A percentile compares a stretch with the other conserved stretches of the same genome.
Conservation (phyloP, 345 rosid genomes). For the Eucalyptus decipiens region DNA sequence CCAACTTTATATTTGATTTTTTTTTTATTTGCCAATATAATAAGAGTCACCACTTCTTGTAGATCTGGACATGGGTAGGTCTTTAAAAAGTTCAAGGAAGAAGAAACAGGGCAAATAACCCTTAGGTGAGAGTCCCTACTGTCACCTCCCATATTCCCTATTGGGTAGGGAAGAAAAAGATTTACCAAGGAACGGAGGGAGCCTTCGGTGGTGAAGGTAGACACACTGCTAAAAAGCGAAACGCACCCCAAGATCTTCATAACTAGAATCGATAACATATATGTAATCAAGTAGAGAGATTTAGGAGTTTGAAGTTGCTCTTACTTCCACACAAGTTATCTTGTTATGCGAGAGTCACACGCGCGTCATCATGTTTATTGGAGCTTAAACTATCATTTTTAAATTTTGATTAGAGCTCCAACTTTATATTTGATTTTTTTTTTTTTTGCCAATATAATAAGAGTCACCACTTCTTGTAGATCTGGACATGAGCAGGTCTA, state of each 20-base stretch:
- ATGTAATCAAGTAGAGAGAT: no score
- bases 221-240: rapidly evolving
- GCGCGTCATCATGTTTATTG: background rate
- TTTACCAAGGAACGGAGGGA: no score
- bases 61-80: background rate
- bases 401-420: background rate
- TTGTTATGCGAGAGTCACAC: background rate
- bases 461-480: background rate
- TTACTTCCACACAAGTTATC: background rate
- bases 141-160: no score
- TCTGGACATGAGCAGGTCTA: rapidly evolving
- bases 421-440: background rate
- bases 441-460: background rate
- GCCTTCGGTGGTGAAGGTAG: no score
- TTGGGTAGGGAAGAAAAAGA: no score
- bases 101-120: no score
- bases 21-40: background rate
- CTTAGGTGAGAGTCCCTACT: no score
- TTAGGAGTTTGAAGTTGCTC: background rate
- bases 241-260: no score
- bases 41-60: background rate
- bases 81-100: no score
- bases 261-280: no score
- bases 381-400: background rate
- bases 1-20: background rate